Evolutionary conservation across 768 basidiomycete species (phyloP), one percentile per base, ranked within the genome.

Genomic region (Lanmaoa rubissima): DNA sequence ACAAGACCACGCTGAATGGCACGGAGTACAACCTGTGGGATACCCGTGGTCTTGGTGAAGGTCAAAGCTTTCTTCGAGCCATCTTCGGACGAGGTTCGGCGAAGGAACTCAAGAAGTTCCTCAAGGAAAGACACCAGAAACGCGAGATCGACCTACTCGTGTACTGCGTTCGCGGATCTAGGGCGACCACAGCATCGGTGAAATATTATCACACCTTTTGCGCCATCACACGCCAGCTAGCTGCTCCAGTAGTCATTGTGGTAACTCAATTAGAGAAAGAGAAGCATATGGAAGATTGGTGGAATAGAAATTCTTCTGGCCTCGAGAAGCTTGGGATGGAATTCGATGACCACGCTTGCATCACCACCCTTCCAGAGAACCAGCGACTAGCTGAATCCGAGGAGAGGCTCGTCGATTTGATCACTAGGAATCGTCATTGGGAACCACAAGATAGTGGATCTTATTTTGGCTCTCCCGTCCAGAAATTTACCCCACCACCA

Each of bases 71-170:
- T 54, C 39, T 58, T 45, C 57, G 5, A 35, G 17, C 8, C n/a
- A 4, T 67, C 11, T 57, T 65, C 16, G 13, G 47, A 16, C 34
- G 19, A 2, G 21, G 40, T 21, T 57, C 72, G 2, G 60, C 62
- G 40, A 58, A 49, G 45, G 56, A 59, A 5, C 49, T 71, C 31
- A 62, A 62, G 46, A 60, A 50, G 19, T 54, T 69, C 24, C 60
- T 69, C 17, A 47, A 61, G 35, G 57, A 67, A 48, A 62, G 64
- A 6, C 59, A 66, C 17, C n/a, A 19, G 12, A 53, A 17, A 17
- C 58, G 48, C 1, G 75, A 76, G 8, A 61, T 79, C 21, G 71
- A 67, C 63, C 75, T 79, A 39, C 73, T 79, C 12, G 68, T 79
- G 1, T 78, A 66, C 54, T 72, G 72, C 53, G 66, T 77, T 59